phyloP scores from a whole-genome alignment of 1,284 basidiomycete species.

The Cyathus olla region DNA sequence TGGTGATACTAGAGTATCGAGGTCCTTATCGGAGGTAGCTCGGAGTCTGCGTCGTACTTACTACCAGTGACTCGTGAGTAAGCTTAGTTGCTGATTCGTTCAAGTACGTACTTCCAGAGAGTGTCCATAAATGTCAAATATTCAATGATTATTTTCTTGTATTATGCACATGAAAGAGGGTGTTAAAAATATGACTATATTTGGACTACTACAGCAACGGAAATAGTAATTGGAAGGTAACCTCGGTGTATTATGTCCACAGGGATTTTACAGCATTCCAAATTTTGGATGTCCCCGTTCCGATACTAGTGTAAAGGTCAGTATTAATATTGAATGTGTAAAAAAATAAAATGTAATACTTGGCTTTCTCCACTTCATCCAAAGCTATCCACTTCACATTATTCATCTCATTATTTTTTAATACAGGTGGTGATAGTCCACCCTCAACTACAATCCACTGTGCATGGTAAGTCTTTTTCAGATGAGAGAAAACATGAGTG shows the following conservation, averaged over 20 bases:
- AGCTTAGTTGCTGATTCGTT: no score
- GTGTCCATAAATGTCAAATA: no score
- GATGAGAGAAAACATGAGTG: constrained; percentile 90
- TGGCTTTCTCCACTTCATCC: constrained; percentile 66
- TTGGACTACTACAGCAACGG: background rate
- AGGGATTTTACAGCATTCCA: constrained; percentile 58
- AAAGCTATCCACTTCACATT: constrained; percentile 62
- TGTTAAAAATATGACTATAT: no score
- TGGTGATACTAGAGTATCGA: no score
- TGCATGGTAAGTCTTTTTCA: constrained; percentile 89
- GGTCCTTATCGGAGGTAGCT: no score
- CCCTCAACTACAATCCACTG: constrained; percentile 78
- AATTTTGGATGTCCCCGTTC: constrained; percentile 71
- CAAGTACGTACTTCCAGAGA: no score
- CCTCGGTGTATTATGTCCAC: background rate
- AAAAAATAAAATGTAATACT: constrained; percentile 58
- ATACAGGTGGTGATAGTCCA: constrained; percentile 50
- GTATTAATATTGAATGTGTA: constrained; percentile 10
- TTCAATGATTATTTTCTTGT: no score
- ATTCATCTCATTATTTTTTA: constrained; percentile 19
- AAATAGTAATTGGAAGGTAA: no score
- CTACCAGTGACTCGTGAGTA: no score
- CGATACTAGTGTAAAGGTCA: constrained; percentile 53
- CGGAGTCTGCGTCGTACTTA: no score
- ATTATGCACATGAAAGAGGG: no score